Conservation (phyloP, 2,329 filamentous ascomycete species). For the Diaporthe amygdali region DNA sequence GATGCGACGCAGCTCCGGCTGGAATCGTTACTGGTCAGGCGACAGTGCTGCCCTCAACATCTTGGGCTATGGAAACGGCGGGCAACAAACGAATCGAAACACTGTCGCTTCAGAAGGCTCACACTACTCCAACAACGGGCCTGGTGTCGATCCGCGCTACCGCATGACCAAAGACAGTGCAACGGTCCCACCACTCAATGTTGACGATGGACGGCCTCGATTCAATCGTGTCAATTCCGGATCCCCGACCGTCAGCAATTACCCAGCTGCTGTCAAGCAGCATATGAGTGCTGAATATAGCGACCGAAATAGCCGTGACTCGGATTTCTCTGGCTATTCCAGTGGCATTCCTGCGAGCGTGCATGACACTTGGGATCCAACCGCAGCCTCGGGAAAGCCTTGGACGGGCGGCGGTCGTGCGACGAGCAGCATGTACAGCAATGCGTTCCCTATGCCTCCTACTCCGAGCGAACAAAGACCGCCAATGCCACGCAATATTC, state of each 20-base stretch:
- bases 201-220: conserved; percentile 65
- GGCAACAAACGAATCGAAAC: conserved; percentile 46
- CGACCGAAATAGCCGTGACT: conserved; percentile 59
- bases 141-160: conserved; percentile 28
- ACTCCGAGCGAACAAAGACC: conserved; percentile 32
- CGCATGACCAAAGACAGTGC: conserved; percentile 70
- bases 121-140: conserved; percentile 53
- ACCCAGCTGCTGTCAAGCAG: conserved; percentile 56
- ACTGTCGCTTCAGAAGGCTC: conserved; percentile 65
- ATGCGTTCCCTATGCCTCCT: conserved; percentile 49
- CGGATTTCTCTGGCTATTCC: conserved; percentile 60
- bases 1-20: conserved; percentile 70
- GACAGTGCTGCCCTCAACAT: conserved; percentile 69
- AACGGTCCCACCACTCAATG: conserved; percentile 70
- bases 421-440: conserved; percentile 57
- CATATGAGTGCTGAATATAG: conserved; percentile 64
- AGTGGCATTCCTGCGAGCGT: conserved; percentile 71
- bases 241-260: conserved; percentile 72
- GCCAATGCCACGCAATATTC: conserved; percentile 35
- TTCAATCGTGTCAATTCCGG: conserved; percentile 71
- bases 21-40: conserved; percentile 80
- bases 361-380: conserved; percentile 60
- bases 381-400: conserved; percentile 41
- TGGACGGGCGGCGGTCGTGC: conserved; percentile 55
- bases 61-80: conserved; percentile 60